Conservation (phyloP, 2,329 filamentous ascomycete genomes). For the Exophiala spinifera region DNA sequence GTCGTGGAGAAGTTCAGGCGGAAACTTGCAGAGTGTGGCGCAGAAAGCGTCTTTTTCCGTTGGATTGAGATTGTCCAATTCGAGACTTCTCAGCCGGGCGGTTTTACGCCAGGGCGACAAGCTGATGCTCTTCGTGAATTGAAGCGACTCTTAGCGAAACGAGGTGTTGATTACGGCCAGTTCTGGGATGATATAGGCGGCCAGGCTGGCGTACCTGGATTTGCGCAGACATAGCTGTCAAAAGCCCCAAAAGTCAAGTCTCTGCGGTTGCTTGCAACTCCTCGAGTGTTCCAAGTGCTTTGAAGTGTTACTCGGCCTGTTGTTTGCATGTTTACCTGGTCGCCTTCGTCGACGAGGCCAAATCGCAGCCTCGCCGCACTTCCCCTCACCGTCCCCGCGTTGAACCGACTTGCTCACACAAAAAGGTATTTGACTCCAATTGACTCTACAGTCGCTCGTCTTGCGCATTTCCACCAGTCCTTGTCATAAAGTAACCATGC, state of each 20-base stretch:
- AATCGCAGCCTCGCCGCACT: neutral
- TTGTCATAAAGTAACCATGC: constrained; percentile 9
- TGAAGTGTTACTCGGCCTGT: no score
- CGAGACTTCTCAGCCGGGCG: constrained; percentile 73
- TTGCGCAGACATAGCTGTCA: constrained; percentile 20
- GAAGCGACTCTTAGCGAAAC: constrained; percentile 67
- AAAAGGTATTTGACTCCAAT: neutral
- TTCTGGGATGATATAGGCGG: constrained; percentile 72
- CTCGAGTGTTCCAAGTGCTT: no score
- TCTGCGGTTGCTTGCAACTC: no score
- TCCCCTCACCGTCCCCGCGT: neutral
- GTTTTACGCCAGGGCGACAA: constrained; percentile 73
- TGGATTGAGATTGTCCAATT: constrained; percentile 93
- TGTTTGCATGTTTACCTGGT: neutral
- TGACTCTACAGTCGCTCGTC: neutral
- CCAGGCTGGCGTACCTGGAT: constrained; percentile 54
- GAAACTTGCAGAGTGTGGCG: constrained; percentile 69
- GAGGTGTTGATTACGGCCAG: constrained; percentile 77
- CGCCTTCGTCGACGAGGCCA: neutral
- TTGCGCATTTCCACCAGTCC: no score
- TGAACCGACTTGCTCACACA: neutral
- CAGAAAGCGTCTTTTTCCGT: constrained; percentile 84
- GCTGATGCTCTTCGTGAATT: constrained; percentile 69
- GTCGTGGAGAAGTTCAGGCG: constrained; percentile 81
- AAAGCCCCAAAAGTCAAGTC: no score